Evolutionary conservation across 306 rosid genomes (phyloP).

Genomic region (Prosopis cineraria): DNA sequence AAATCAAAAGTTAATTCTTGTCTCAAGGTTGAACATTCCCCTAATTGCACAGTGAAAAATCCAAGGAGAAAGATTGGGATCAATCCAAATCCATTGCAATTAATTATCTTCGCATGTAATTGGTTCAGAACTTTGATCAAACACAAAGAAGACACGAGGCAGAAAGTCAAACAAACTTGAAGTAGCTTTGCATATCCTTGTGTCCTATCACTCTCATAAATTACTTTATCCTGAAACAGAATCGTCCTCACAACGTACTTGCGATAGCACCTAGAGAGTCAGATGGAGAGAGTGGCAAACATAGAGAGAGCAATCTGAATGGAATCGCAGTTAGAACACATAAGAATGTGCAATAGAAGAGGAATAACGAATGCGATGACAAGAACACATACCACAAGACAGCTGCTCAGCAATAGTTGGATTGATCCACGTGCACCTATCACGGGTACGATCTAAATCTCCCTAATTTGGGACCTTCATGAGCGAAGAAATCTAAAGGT

Average conservation of each 20-base stretch:
- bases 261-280: constrained; percentile 66
- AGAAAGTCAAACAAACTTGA: constrained; percentile 51
- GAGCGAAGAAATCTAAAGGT: neutral
- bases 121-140: neutral
- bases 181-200: constrained; percentile 66
- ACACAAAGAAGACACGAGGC: neutral
- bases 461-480: constrained; percentile 48
- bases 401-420: constrained; percentile 43
- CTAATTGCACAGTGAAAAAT: neutral
- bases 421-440: constrained; percentile 78
- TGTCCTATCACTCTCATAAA: constrained; percentile 54
- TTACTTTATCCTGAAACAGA: constrained; percentile 74
- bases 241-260: constrained; percentile 57
- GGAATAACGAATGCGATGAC: constrained; percentile 60
- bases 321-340: constrained; percentile 67
- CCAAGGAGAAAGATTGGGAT: neutral
- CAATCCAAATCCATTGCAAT: neutral
- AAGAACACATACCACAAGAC: constrained; percentile 70
- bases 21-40: neutral
- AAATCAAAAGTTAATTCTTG: neutral
- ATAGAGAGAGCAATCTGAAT: constrained; percentile 64
- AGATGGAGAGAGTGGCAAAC: constrained; percentile 52
- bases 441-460: constrained; percentile 52
- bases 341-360: constrained; percentile 52
- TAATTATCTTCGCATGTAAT: neutral